These are phyloP conservation scores for Oropetium thomaeum DNA, from an alignment of 176 grass and related monocot species.

Conservation along the genomic window DNA sequence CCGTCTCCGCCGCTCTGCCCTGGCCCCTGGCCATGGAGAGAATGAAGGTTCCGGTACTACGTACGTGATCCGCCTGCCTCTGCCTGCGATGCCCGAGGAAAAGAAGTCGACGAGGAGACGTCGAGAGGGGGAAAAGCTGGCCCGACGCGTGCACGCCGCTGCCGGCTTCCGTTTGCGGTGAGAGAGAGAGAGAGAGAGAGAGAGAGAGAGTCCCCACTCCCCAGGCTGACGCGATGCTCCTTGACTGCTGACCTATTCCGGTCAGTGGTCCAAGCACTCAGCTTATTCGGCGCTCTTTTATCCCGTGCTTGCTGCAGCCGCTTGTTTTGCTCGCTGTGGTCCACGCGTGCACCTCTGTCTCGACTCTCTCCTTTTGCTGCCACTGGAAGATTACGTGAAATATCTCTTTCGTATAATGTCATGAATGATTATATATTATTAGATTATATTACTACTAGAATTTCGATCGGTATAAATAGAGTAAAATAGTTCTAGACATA, in stretches of 20 bases:
- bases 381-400: no score
- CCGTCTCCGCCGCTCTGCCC: no score
- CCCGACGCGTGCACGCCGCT: slow-evolving; percentile 25
- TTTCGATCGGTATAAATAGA: no score
- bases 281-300: not conserved
- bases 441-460: no score
- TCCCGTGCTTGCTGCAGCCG: slow-evolving; percentile 17
- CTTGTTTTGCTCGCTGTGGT: slow-evolving; percentile 18
- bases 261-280: slow-evolving; percentile 16
- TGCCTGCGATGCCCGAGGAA: slow-evolving; percentile 2
- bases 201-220: not conserved
- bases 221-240: slow-evolving; percentile 47
- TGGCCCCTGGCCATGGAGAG: not conserved
- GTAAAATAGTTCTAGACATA: no score
- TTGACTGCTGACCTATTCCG: slow-evolving; percentile 38
- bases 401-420: no score
- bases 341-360: not conserved
- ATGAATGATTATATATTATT: no score
- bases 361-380: not conserved
- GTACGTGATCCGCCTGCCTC: slow-evolving; percentile 36
- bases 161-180: not conserved
- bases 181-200: not conserved
- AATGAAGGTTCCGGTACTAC: not conserved
- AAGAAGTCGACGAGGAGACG: not conserved
- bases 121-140: not conserved